Conservation (phyloP, 2,329 filamentous ascomycete species). For the Fusarium udum region DNA sequence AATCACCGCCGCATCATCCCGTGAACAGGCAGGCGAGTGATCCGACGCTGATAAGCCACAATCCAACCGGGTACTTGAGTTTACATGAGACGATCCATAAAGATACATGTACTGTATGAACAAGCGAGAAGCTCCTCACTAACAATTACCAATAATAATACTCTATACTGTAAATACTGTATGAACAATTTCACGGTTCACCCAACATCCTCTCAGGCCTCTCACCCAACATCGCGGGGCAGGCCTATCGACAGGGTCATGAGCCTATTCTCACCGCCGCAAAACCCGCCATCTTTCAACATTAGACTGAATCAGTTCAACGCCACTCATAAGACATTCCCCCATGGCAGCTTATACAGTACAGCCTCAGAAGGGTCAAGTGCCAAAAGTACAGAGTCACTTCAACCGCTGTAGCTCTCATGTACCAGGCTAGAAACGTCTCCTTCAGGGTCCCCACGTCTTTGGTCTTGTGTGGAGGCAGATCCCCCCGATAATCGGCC, state of each 20-base stretch:
- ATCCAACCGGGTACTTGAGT: slow-evolving; percentile 22
- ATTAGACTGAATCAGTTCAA: slow-evolving; percentile 1
- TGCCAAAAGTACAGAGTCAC: slow-evolving; percentile 21
- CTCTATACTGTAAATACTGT: slow-evolving; percentile 2
- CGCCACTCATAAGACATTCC: slow-evolving; percentile 27
- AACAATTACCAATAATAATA: background rate
- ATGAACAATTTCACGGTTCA: background rate
- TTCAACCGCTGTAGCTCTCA: slow-evolving; percentile 22
- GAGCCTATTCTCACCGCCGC: slow-evolving; percentile 29
- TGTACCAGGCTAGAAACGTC: slow-evolving; percentile 20
- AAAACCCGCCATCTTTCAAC: slow-evolving; percentile 13
- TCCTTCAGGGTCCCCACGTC: slow-evolving; percentile 35
- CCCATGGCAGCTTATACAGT: background rate
- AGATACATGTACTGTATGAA: slow-evolving; percentile 10
- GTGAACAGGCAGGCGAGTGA: slow-evolving; percentile 40
- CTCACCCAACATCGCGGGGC: slow-evolving; percentile 32
- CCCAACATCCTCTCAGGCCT: background rate
- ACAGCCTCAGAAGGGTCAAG: slow-evolving; percentile 25
- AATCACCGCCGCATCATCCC: slow-evolving; percentile 47
- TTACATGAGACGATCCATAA: slow-evolving; percentile 14
- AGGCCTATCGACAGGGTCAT: slow-evolving; percentile 38
- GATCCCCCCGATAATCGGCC: slow-evolving; percentile 29
- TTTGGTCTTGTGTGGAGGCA: slow-evolving; percentile 22
- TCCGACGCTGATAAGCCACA: slow-evolving; percentile 44
- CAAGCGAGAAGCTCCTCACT: background rate